These are phyloP conservation scores for Triangularia setosa DNA, from an alignment of 2,329 filamentous ascomycete genomes.

Conservation along the genomic window DNA sequence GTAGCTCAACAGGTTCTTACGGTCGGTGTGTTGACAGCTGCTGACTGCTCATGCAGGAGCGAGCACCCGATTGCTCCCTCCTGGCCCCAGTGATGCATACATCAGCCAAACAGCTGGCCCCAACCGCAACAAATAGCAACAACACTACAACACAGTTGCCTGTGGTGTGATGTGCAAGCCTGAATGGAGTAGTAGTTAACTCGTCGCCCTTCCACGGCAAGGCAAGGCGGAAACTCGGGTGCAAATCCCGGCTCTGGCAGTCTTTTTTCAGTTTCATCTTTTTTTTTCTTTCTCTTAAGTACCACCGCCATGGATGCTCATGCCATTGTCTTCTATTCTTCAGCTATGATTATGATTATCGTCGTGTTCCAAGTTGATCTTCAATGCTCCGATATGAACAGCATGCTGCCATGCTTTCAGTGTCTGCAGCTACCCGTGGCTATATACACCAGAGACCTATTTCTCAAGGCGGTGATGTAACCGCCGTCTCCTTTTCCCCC, in stretches of 20 bases:
- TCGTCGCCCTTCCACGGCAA: constrained; percentile 19
- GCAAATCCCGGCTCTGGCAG: constrained; percentile 26
- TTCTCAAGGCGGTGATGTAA: not conserved
- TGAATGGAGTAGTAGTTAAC: constrained; percentile 25
- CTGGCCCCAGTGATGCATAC: not conserved
- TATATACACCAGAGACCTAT: not conserved
- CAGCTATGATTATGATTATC: not conserved
- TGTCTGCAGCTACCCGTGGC: not conserved
- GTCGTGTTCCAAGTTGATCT: not conserved
- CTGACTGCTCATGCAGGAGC: not conserved
- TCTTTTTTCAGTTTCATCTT: not conserved
- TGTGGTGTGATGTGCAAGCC: constrained; percentile 6
- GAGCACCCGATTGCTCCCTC: not conserved
- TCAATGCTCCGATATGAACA: not conserved
- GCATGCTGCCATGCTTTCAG: not conserved
- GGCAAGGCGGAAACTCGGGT: constrained; percentile 23
- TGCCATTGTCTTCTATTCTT: not conserved
- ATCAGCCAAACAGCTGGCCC: not conserved
- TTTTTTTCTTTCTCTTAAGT: not conserved
- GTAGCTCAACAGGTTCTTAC: too few relatives aligned
- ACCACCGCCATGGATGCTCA: not conserved
- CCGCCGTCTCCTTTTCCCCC: constrained; percentile 26
- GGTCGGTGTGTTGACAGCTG: too few relatives aligned
- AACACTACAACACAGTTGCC: not conserved
- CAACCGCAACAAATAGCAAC: not conserved